phyloP scores from a whole-genome alignment of 2,329 filamentous ascomycete species.

The Teratosphaeria nubilosa region DNA sequence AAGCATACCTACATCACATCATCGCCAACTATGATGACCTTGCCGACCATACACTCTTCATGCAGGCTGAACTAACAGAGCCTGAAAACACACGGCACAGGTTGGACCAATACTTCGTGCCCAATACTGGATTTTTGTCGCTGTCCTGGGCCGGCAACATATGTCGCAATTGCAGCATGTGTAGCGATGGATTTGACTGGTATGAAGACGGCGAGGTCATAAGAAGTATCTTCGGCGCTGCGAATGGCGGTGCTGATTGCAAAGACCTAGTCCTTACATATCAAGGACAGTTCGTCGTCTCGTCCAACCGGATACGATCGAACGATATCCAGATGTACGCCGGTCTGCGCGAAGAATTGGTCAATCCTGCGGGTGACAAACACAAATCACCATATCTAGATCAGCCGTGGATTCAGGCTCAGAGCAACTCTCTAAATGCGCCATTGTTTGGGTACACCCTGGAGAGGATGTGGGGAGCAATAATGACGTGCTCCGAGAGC shows the following conservation, averaged over 20 bases:
- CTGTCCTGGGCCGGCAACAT: slow-evolving; percentile 30
- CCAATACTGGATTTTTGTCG: slow-evolving; percentile 32
- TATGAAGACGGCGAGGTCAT: slow-evolving; percentile 30
- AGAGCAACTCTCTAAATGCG: slow-evolving; percentile 17
- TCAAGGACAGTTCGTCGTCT: slow-evolving; percentile 40
- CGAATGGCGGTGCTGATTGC: slow-evolving; percentile 12
- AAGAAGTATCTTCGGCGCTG: slow-evolving; percentile 25
- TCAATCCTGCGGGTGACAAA: slow-evolving; percentile 20
- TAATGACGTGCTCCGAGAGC: slow-evolving; percentile 25
- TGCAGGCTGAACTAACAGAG: slow-evolving; percentile 35
- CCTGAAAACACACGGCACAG: slow-evolving; percentile 26
- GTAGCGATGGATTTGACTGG: slow-evolving; percentile 32
- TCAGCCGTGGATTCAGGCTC: slow-evolving; percentile 1
- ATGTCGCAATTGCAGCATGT: slow-evolving; percentile 30
- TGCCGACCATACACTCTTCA: slow-evolving; percentile 38
- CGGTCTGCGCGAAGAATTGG: slow-evolving; percentile 18
- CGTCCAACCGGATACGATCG: slow-evolving; percentile 33
- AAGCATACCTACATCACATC: slow-evolving; percentile 40
- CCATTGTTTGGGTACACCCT: slow-evolving; percentile 28
- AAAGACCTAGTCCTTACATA: slow-evolving; percentile 30
- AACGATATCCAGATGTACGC: slow-evolving; percentile 27
- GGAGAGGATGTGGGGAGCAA: slow-evolving; percentile 29
- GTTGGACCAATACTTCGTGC: slow-evolving; percentile 30
- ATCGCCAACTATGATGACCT: slow-evolving; percentile 33
- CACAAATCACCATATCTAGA: slow-evolving; percentile 12